Evolutionary conservation across 2,329 filamentous ascomycete species (phyloP).

Genomic region (Neonectria ditissima): DNA sequence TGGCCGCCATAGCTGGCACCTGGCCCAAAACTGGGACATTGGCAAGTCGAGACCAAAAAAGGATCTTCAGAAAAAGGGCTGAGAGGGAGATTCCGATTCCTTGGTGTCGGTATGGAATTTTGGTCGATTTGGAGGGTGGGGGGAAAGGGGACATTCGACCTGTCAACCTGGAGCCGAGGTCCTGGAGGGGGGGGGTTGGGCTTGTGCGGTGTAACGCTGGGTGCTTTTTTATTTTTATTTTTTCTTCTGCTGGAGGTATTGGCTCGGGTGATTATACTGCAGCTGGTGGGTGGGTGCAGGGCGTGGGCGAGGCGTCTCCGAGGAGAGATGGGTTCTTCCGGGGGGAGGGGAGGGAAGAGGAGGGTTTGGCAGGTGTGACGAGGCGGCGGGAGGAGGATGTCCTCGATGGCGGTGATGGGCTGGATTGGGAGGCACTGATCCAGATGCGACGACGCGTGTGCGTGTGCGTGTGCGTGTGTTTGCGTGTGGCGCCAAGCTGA

Average conservation of each 20-base stretch:
- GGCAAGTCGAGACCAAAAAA: constrained; percentile 7
- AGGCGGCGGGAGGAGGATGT: neutral
- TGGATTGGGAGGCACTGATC: neutral
- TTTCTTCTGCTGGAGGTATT: constrained; percentile 2
- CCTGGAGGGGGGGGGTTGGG: neutral
- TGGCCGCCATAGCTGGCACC: constrained; percentile 5
- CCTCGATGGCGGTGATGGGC: neutral
- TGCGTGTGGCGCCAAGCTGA: too few relatives aligned
- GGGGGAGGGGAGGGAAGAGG: neutral
- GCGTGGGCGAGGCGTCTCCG: too few relatives aligned
- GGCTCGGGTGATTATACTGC: constrained; percentile 3
- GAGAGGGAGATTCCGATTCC: neutral
- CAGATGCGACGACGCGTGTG: too few relatives aligned
- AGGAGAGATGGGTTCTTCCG: too few relatives aligned
- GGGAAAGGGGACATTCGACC: neutral
- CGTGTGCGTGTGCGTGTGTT: too few relatives aligned
- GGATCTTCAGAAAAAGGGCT: neutral
- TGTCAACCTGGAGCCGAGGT: neutral
- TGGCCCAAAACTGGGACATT: too few relatives aligned
- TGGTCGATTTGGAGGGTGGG: neutral
- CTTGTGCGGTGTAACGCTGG: constrained; percentile 15
- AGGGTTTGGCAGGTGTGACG: too few relatives aligned
- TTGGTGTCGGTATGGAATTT: neutral
- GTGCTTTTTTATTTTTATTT: too few relatives aligned
- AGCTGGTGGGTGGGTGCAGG: neutral